Evolutionary conservation across 306 rosid species (phyloP).

Genomic region (Rubus idaeus): DNA sequence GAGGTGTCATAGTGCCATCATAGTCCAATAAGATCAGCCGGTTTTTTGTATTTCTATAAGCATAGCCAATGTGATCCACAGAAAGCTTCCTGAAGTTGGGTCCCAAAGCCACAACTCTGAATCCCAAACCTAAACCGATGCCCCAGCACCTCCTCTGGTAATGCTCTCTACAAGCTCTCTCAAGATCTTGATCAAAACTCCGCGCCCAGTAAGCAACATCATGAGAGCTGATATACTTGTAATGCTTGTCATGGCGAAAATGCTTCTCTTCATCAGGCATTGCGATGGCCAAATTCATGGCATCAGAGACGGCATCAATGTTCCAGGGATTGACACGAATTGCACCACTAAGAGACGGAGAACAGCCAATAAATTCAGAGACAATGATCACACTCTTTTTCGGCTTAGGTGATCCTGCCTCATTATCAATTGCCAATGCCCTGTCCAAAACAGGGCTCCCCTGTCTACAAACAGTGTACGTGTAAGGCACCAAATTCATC

Average conservation of each 20-base stretch:
- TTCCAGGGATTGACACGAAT: conserved; percentile 78
- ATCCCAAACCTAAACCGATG: conserved; percentile 57
- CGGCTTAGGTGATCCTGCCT: neutral
- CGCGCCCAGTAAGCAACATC: conserved; percentile 70
- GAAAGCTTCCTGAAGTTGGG: conserved; percentile 58
- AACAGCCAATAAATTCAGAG: conserved; percentile 79
- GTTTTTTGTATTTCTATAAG: conserved; percentile 41
- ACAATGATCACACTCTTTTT: conserved; percentile 61
- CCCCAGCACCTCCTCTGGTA: conserved; percentile 52
- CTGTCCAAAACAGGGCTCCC: conserved; percentile 46
- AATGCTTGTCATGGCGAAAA: conserved; percentile 69
- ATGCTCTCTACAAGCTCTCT: conserved; percentile 58
- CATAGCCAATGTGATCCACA: conserved; percentile 33
- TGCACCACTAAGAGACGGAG: conserved; percentile 77
- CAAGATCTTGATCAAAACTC: conserved; percentile 77
- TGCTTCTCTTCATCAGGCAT: conserved; percentile 53
- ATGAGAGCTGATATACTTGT: conserved; percentile 70
- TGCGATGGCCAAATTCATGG: conserved; percentile 49
- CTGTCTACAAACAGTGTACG: conserved; percentile 70
- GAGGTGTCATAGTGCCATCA: conserved; percentile 75
- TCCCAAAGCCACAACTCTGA: conserved; percentile 63
- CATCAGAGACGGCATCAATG: conserved; percentile 57
- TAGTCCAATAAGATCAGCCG: conserved; percentile 73
- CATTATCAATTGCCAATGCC: conserved; percentile 33
- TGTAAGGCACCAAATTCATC: conserved; percentile 72